A percentile compares a stretch with the other conserved stretches of the same genome.
These are phyloP conservation scores for Globisporangium nunn DNA, from an alignment of 352 stramenopile genomes.

Conservation along the genomic window DNA sequence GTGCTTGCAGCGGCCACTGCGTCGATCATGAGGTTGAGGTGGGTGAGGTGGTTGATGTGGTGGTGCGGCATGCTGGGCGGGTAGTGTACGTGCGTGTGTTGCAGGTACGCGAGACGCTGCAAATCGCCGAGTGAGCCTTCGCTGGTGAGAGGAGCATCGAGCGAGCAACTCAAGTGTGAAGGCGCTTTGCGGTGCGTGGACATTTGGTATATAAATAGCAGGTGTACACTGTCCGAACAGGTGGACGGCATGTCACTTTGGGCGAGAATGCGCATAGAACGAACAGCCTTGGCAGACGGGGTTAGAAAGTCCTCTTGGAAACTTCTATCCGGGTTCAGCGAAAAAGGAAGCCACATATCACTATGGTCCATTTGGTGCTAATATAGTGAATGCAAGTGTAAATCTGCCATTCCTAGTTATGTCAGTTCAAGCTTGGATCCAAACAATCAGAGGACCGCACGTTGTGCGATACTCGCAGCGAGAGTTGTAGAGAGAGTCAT, in stretches of 20 bases:
- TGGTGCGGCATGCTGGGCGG: not conserved
- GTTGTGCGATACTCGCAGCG: not conserved
- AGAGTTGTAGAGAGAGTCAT: not conserved
- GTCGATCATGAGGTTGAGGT: not conserved
- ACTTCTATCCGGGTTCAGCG: not conserved
- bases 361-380: not conserved
- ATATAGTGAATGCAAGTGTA: not conserved
- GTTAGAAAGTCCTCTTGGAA: not conserved
- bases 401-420: not conserved
- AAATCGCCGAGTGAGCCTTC: constrained; percentile 7
- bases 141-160: not conserved
- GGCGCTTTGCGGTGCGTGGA: no score
- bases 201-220: no score
- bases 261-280: not conserved
- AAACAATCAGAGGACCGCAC: no score
- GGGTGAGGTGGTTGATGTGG: constrained; percentile 6
- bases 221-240: no score
- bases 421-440: not conserved
- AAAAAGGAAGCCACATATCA: not conserved
- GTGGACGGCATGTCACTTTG: not conserved
- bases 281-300: not conserved
- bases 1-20: not conserved
- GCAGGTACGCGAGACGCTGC: not conserved
- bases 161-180: no score
- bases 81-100: not conserved